phyloP scores from a whole-genome alignment of 176 grass and related monocot species.

The Carex kokanica region DNA sequence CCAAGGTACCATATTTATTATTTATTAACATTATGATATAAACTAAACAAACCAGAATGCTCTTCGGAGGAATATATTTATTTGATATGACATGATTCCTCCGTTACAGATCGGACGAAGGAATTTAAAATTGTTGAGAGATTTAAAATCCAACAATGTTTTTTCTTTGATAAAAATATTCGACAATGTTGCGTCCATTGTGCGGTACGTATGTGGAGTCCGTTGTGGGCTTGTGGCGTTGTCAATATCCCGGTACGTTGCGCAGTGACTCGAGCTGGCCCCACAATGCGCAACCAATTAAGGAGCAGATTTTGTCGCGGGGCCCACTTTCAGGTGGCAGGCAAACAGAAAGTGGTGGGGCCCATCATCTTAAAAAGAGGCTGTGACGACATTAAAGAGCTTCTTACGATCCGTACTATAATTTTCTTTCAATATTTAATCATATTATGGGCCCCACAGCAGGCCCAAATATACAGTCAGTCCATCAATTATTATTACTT shows the following conservation, averaged over 20 bases:
- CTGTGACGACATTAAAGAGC: constrained; percentile 8
- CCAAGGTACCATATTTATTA: no score
- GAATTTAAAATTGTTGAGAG: neutral
- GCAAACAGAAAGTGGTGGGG: constrained; percentile 27
- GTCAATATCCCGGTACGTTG: constrained; percentile 27
- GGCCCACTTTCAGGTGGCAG: constrained; percentile 30
- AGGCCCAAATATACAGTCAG: neutral
- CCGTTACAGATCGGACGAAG: no score
- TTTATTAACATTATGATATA: no score
- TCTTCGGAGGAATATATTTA: no score
- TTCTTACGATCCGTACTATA: constrained; percentile 22
- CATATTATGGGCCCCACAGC: neutral
- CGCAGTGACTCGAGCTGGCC: neutral
- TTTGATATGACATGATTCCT: no score
- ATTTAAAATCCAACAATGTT: neutral
- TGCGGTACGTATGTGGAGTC: constrained; percentile 1
- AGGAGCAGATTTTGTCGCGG: neutral
- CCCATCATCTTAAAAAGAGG: neutral
- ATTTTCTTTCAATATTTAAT: constrained; percentile 12
- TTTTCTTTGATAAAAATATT: neutral
- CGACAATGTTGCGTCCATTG: neutral
- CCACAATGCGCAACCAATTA: neutral
- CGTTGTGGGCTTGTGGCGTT: constrained; percentile 4
- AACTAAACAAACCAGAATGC: no score
- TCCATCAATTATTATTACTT: neutral